Base-by-base conservation (phyloP, 176 grass and related monocot species). In the Oryza meyeriana region DNA sequence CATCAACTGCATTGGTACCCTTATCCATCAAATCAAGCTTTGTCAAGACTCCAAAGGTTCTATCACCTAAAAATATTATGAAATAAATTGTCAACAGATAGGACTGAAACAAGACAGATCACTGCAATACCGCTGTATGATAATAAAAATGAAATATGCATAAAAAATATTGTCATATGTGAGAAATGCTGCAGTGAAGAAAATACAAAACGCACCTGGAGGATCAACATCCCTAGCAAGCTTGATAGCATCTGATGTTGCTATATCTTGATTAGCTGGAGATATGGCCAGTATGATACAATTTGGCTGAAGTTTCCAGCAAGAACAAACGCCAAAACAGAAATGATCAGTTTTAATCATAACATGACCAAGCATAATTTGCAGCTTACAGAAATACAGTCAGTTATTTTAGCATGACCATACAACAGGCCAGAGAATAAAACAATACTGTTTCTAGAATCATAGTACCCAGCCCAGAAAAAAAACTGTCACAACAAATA, bases 1-100 rank as follows among this genome's bases (percentile, higher is more conserved):
- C 97, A 94, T 99, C 97, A 50, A 94, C 85, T 67, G 97, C 93
- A 74, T 99, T 96, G 86, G 97, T 99, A 75, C 97, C 97, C 90
- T 99, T 91, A 83, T 99, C 97, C 97, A 99, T 99, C 66, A 99
- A 79, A 99, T 99, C 97, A 85, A 99, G 97, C 79, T 99, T 99
- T 71, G 97, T 99, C 68, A 99, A 55, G 34, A 99, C 97, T 63
- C 89, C 97, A 90, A 99, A 99, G 30, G 97, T 99, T 74, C 97
- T 91, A 16, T 99, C 97, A 83, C 97, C 97, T 99, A 70, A 68
- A 66, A 77, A 69, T 48, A 77, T 71, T 80, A 83, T 68, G 12
- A 61, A 82, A 89, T 86, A 39, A 38, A 3, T 71, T 34, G 39
- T 84, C 41, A 81, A 48, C 33, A 76, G 5, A 80, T 68, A 79